These are phyloP conservation scores for Fusarium austroafricanum DNA, from an alignment of 2,329 filamentous ascomycete genomes.

Conservation along the genomic window DNA sequence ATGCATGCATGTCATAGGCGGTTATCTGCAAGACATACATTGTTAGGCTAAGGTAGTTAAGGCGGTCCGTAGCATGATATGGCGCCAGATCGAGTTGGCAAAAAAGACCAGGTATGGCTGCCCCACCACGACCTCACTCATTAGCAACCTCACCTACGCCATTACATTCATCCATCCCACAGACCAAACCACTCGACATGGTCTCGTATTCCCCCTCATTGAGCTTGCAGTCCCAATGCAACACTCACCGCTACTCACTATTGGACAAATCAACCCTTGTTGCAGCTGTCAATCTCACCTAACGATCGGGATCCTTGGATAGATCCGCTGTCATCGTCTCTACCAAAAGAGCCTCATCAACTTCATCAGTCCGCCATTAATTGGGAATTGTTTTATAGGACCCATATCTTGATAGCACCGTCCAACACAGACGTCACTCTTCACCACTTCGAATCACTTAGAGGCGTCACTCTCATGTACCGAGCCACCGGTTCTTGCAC, in stretches of 20 bases:
- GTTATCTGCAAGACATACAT: conserved; percentile 1
- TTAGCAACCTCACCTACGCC: conserved; percentile 13
- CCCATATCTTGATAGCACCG: not conserved
- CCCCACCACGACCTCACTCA: conserved; percentile 6
- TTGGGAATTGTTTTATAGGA: not conserved
- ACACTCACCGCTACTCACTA: conserved; percentile 20
- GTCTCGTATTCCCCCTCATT: conserved; percentile 8
- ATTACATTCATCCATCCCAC: conserved; percentile 6
- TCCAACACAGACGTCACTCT: conserved; percentile 4
- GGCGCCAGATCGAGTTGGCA: not conserved
- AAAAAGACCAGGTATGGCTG: not conserved
- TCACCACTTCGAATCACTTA: conserved; percentile 16
- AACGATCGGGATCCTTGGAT: conserved; percentile 33
- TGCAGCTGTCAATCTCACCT: conserved; percentile 34
- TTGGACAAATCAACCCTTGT: conserved; percentile 32
- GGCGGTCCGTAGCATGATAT: conserved; percentile 7
- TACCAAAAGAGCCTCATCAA: conserved; percentile 35
- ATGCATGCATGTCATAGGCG: conserved; percentile 6
- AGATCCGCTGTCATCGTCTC: conserved; percentile 44
- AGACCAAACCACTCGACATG: conserved; percentile 7
- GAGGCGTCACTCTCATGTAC: conserved; percentile 26
- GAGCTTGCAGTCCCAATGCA: conserved; percentile 15
- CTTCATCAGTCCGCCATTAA: conserved; percentile 6
- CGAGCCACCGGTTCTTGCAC: conserved; percentile 33
- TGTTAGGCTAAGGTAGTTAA: conserved; percentile 12